Evolutionary conservation across 495 filamentous ascomycete genomes (phyloP), one percentile per base, ranked within the genome.

Genomic region (Hyaloscypha bicolor): DNA sequence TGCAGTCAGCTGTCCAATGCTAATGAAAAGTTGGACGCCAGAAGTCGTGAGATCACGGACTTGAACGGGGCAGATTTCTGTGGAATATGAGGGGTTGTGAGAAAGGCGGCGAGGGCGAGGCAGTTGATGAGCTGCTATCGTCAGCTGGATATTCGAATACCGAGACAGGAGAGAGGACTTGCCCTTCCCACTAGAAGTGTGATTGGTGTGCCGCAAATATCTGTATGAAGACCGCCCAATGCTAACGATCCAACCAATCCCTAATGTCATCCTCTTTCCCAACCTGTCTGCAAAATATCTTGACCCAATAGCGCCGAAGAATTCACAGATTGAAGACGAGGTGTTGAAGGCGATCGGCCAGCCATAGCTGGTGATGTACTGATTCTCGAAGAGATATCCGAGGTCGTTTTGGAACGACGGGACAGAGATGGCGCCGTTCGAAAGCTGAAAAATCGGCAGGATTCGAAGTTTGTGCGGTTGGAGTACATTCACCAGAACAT

Each of bases 1-100:
- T 21, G 58, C 85, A 64, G 90, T 85, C 64, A 91, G 79, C 68
- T 90, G 52, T 21, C 89, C 89, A 33, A 91, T 79, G 9, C 86
- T 87, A 85, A 87, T 90, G 75, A 86, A 90, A 73, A 89, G 83
- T 71, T 90, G 90, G 72, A 90, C 85, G 62, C 86, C 89, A 22
- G 87, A 88, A 2, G 68, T 65, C 2, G 89, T 90, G 42, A 91
- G 74, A 2, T 83, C 81, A 21, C 89, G 83, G 33, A 91, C 79
- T 8, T 82, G 79, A 48, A 88, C 82, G 8, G 89, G 89, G 48
- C 81, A 83, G 19, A 90, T 86, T 74, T 92, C 89, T 32, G 87
- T 86, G 21, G 65, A 59, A 35, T 55, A 68, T 1, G 48, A 30
- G 11, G 65, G 45, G 61, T 56, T 0, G 65, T 62, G 48, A 68